These are phyloP conservation scores for Sclerospora graminicola DNA, from an alignment of 352 stramenopile species.

Conservation along the genomic window DNA sequence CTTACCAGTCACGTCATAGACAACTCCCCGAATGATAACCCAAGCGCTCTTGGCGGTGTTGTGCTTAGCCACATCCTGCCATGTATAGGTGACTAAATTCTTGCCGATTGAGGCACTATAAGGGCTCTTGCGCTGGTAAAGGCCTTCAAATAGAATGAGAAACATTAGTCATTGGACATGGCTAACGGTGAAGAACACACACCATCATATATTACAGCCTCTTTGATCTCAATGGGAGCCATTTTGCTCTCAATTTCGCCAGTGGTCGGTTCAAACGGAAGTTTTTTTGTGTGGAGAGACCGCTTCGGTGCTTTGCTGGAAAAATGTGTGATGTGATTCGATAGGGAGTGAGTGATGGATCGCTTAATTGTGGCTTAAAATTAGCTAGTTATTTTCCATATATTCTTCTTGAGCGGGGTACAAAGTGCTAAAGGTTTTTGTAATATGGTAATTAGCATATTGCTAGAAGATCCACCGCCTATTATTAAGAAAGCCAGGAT, in stretches of 20 bases:
- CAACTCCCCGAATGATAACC: constrained; percentile 90
- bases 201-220: constrained; percentile 16
- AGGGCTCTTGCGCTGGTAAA: constrained; percentile 51
- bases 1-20: constrained; percentile 91
- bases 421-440: too few species aligned
- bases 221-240: constrained; percentile 25
- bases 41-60: constrained; percentile 92
- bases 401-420: too few species aligned
- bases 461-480: too few species aligned
- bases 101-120: constrained; percentile 9
- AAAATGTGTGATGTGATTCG: too few species aligned
- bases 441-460: too few species aligned
- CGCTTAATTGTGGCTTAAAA: too few species aligned
- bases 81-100: constrained; percentile 67
- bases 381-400: too few species aligned
- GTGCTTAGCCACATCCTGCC: constrained; percentile 93
- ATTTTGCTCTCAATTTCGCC: constrained; percentile 2
- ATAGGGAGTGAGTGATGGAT: too few species aligned
- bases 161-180: neutral
- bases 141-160: constrained; percentile 15
- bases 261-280: too few species aligned
- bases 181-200: neutral
- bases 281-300: too few species aligned
- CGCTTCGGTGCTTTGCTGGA: too few species aligned
- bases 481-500: too few species aligned